Evolutionary conservation across 1,139 yeast species (phyloP).

Genomic region (Eremothecium gossypii): DNA sequence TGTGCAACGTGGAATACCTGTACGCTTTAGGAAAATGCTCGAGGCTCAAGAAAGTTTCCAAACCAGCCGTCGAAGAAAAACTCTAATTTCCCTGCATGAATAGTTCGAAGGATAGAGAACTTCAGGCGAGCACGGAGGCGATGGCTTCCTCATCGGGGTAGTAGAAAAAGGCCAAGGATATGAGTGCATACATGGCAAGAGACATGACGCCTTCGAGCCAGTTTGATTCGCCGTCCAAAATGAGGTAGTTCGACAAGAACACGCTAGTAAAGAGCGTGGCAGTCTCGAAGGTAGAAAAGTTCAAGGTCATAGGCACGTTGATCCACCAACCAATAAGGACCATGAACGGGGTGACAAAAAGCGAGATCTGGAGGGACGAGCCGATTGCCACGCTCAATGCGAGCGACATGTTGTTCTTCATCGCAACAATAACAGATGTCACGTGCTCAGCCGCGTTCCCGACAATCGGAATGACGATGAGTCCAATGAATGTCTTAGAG

Average conservation of each 20-base stretch:
- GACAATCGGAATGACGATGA: constrained; percentile 87
- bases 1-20: too few relatives aligned
- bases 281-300: constrained; percentile 88
- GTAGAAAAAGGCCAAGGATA: constrained; percentile 81
- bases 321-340: constrained; percentile 87
- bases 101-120: not conserved
- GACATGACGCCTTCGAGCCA: constrained; percentile 97
- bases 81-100: not conserved
- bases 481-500: constrained; percentile 90
- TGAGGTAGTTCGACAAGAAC: constrained; percentile 75
- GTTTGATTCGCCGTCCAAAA: constrained; percentile 89
- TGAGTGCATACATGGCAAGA: constrained; percentile 71
- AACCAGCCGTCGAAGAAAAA: not conserved
- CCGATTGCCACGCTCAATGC: constrained; percentile 97
- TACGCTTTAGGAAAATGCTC: not conserved
- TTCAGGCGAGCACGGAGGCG: not conserved
- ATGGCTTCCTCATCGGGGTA: constrained; percentile 31
- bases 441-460: constrained; percentile 99
- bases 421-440: constrained; percentile 89
- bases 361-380: constrained; percentile 89
- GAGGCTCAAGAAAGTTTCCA: not conserved
- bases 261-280: constrained; percentile 83
- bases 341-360: constrained; percentile 90
- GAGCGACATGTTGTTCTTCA: constrained; percentile 93
- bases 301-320: constrained; percentile 86